Conservation (phyloP, 495 filamentous ascomycete species). For the Tuber calosporum region DNA sequence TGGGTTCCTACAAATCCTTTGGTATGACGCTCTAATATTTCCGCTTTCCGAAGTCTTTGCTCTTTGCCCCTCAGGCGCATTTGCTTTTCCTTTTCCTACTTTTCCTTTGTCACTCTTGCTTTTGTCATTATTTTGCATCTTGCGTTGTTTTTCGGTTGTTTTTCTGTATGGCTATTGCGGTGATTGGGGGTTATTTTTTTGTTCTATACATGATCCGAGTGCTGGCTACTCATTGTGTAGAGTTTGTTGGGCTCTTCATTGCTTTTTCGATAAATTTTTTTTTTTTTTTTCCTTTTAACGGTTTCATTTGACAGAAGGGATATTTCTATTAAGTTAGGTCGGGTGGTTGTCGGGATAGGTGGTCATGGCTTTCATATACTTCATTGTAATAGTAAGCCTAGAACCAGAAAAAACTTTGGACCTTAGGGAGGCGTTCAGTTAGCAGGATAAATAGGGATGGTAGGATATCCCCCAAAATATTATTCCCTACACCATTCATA, state of each 20-base stretch:
- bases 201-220: slow-evolving; percentile 25
- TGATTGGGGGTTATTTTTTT: slow-evolving; percentile 46
- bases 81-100: slow-evolving; percentile 39
- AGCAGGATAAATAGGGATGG: slow-evolving; percentile 29
- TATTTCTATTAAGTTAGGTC: slow-evolving; percentile 34
- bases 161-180: slow-evolving; percentile 50
- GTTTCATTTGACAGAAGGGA: slow-evolving; percentile 29
- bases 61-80: slow-evolving; percentile 35
- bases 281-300: slow-evolving; percentile 40
- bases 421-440: slow-evolving; percentile 38
- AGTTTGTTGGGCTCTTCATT: slow-evolving; percentile 51
- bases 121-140: slow-evolving; percentile 45
- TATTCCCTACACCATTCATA: slow-evolving; percentile 18
- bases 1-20: neutral
- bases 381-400: slow-evolving; percentile 40
- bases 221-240: neutral
- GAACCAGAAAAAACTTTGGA: slow-evolving; percentile 36
- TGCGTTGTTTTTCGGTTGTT: slow-evolving; percentile 37
- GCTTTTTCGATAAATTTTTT: slow-evolving; percentile 17
- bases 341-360: slow-evolving; percentile 35
- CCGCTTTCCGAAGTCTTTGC: neutral
- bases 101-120: slow-evolving; percentile 27
- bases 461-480: slow-evolving; percentile 34
- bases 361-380: slow-evolving; percentile 33
- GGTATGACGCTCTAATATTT: slow-evolving; percentile 7